Evolutionary conservation across 2,329 filamentous ascomycete genomes (phyloP).

Genomic region (Sarocladium oryzae): DNA sequence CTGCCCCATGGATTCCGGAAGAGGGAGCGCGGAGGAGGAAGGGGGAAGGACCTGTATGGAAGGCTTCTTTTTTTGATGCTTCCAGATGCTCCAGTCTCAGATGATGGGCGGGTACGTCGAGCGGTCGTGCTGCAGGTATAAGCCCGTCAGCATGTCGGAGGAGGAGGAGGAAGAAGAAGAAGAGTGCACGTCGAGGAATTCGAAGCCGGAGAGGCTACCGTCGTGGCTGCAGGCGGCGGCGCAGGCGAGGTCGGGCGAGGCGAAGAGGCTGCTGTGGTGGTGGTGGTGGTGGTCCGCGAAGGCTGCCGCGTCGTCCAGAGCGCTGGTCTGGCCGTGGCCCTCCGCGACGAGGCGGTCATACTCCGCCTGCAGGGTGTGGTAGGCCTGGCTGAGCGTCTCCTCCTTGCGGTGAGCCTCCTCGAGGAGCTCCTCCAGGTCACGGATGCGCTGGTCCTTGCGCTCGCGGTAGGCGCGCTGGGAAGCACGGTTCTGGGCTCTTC

Average conservation of each 20-base stretch:
- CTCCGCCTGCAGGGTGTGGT: constrained; percentile 41
- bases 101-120: constrained; percentile 1
- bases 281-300: no score
- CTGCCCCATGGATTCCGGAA: no score
- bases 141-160: not conserved
- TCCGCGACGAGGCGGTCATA: constrained; percentile 29
- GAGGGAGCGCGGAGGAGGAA: no score
- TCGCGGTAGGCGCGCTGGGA: constrained; percentile 23
- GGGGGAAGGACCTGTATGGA: no score
- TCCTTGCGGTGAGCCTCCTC: constrained; percentile 47
- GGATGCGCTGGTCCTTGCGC: constrained; percentile 46
- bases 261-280: not conserved
- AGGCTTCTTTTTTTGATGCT: no score
- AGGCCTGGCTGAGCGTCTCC: constrained; percentile 47
- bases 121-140: constrained; percentile 3
- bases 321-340: not conserved
- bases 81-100: not conserved
- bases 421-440: constrained; percentile 54
- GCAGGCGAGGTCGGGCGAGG: not conserved
- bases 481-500: constrained; percentile 21
- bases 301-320: not conserved
- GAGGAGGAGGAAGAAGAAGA: no score
- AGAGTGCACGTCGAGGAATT: not conserved
- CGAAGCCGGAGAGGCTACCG: not conserved
- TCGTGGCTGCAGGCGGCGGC: not conserved